Evolutionary conservation across 805 yeast species (phyloP), one percentile per base, ranked within the genome.

Genomic region (Starmera pachycereana): DNA sequence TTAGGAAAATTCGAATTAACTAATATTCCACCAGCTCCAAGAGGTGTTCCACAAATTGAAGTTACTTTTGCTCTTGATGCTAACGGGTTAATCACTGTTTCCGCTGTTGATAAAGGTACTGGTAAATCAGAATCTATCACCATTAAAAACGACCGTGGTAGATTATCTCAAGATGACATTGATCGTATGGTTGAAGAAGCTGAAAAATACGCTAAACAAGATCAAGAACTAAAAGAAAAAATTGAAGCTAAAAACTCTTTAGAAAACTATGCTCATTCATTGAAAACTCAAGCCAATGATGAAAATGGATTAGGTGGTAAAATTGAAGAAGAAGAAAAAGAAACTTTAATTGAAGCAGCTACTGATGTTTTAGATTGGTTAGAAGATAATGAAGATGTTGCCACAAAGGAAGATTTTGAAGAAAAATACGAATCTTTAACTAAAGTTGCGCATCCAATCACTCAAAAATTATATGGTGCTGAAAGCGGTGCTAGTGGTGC

Each of bases 121-220:
- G 97, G 96, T 65, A 84, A 85, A 66, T 73, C 84, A 43, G 87
- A 89, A 65, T 81, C 90, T 55, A 84, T 88, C 59, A 86, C 95
- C 41, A 88, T 88, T 61, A 83, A 87, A 55, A 88, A 88, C 57
- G 96, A 88, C 66, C 86, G 86, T 72, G 95, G 96, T 57, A 84
- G 97, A 73, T 75, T 88, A 58, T 74, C 90, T 22, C 82, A 86
- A 70, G 96, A 89, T 47, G 96, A 88, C 48, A 89, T 90, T 56
- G 97, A 90, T 56, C 86, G 90, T 69, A 90, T 90, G 96, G 96
- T 90, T 48, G 92, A 79, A 59, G 97, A 90, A 61, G 97, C 97
- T 53, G 97, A 88, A 67, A 82, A 84, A 69, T 90, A 69, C 57
- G 95, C 95, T 50, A 87, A 84, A 54, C 94, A 88, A 65, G 97